Conservation (phyloP, 192 early-diverging fungal genomes). For the Coemansia pectinata region DNA sequence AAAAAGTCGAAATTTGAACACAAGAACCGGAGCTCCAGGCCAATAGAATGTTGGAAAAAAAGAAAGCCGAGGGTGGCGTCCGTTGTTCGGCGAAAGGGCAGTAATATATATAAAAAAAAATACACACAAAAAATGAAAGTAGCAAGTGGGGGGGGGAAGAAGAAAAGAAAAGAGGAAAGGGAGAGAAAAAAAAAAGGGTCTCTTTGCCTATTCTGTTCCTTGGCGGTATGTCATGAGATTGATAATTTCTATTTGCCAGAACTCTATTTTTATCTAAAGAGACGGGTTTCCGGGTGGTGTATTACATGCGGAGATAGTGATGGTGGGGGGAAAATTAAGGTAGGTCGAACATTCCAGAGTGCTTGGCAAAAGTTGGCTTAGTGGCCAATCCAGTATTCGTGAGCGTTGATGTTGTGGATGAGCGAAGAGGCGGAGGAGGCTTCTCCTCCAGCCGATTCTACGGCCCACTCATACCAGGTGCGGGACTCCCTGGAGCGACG, state of each 20-base stretch:
- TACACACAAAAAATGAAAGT: background rate
- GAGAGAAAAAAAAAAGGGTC: background rate
- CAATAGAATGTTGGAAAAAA: no score
- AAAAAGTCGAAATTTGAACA: background rate
- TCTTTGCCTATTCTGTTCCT: background rate
- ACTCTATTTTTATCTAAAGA: background rate
- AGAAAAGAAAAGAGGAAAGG: background rate
- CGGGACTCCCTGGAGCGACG: conserved; percentile 72
- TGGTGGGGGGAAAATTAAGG: background rate
- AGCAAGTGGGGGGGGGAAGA: background rate
- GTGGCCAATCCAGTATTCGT: conserved; percentile 42
- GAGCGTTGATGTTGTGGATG: conserved; percentile 43
- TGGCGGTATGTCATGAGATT: background rate
- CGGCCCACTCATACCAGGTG: conserved; percentile 98
- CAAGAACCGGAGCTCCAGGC: background rate
- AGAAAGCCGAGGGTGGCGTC: background rate
- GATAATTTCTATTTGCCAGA: background rate
- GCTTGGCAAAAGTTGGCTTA: conserved; percentile 3
- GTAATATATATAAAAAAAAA: background rate
- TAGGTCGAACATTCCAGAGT: background rate
- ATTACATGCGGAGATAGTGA: conserved; percentile 2
- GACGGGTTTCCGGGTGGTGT: background rate
- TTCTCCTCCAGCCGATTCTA: conserved; percentile 20
- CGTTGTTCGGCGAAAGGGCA: background rate
- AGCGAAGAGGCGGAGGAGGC: conserved; percentile 9